Base-by-base conservation (phyloP, 2,329 filamentous ascomycete genomes). In the Nigrospora osmanthi region DNA sequence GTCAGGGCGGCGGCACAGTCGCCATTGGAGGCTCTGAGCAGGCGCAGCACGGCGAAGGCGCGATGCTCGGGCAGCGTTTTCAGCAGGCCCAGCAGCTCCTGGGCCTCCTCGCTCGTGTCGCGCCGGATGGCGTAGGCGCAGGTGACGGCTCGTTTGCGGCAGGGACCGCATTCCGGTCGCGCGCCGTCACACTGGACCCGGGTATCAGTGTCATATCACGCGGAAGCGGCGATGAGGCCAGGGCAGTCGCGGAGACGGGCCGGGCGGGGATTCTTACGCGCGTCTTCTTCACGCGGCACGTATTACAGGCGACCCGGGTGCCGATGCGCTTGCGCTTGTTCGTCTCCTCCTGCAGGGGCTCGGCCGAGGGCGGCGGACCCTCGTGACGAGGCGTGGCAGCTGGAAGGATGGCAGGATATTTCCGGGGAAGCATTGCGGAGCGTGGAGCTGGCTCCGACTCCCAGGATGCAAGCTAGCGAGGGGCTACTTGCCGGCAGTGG, bases 251-350 rank as follows among this genome's bases (percentile, higher is more conserved):
- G 34, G 14, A 35, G 34, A 16, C 11, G 34, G 15, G 14, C 11
- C 6, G n/a, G 15, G 40, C n/a, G 19, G 19, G 19, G 14, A 2
- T 11, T 28, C 40, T 34, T 31, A 42, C 40, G 3, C 40, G 10
- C 13, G 40, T 42, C 40, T 42, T 42, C 33, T 42, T 42, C 32
- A 36, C 17, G 16, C 40, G 40, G 33, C 40, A 42, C 19, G 33
- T 16, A 15, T 42, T 42, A n/a, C 40, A 42, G 28, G 40, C 40
- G 28, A 42, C 31, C n/a, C 36, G 40, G 14, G 40, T 42, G n/a
- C 33, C 40, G 33, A 42, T 36, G 23, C 40, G 40, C 19, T 42
- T 42, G 33, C 40, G 40, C 16, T 42, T 42, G 33, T 42, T 42
- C 30, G 40, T 35, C 13, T 42, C 40, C 14, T 42, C 40, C 16